Conservation (phyloP, 2,329 filamentous ascomycete genomes). For the Amauroascus verrucosus region DNA sequence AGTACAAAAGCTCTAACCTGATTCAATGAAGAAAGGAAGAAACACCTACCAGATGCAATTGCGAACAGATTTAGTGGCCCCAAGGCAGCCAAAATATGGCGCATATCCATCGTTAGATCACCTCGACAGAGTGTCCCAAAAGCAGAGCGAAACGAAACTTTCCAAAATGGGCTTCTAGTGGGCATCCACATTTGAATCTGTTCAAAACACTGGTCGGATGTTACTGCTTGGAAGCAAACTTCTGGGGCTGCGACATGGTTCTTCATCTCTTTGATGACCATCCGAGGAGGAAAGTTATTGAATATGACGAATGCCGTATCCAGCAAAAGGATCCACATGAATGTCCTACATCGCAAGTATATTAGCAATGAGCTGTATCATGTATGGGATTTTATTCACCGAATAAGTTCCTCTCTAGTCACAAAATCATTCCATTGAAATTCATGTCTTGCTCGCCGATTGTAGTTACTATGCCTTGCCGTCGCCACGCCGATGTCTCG, state of each 20-base stretch:
- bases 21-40: neutral
- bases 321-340: neutral
- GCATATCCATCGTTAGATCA: slow-evolving; percentile 1
- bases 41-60: neutral
- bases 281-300: slow-evolving; percentile 1
- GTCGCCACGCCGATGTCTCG: neutral
- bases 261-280: slow-evolving; percentile 6
- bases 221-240: neutral
- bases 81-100: slow-evolving; percentile 1
- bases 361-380: neutral
- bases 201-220: neutral
- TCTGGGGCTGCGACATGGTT: slow-evolving; percentile 3
- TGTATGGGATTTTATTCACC: neutral
- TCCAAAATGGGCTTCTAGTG: neutral
- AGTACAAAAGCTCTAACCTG: neutral
- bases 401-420: neutral
- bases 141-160: slow-evolving; percentile 3
- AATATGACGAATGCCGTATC: slow-evolving; percentile 5
- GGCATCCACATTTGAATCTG: slow-evolving; percentile 4
- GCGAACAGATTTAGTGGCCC: slow-evolving; percentile 1
- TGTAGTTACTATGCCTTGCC: neutral
- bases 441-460: neutral
- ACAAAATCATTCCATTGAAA: slow-evolving; percentile 4
- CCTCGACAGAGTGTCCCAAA: slow-evolving; percentile 1
- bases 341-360: neutral